phyloP scores from a whole-genome alignment of 2,329 filamentous ascomycete species.

The Venturia carpophila region DNA sequence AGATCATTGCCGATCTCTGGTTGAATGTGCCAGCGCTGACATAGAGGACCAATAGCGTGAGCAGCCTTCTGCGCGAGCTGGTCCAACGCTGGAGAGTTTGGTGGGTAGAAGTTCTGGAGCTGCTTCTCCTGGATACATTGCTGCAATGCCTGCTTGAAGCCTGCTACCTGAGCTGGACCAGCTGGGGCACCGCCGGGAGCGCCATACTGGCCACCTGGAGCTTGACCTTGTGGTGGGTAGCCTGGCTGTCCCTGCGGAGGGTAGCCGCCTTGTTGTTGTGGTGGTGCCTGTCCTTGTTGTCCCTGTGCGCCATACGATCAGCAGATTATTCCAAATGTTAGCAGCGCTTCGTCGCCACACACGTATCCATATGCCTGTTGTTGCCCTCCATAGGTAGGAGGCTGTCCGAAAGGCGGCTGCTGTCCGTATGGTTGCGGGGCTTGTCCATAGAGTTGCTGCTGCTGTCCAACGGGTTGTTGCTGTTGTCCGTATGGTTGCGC shows the following conservation, averaged over 20 bases:
- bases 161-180: conserved; percentile 39
- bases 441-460: conserved; percentile 22
- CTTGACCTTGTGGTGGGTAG: conserved; percentile 29
- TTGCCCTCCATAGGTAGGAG: conserved; percentile 18
- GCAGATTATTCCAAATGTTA: not conserved
- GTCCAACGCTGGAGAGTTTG: conserved; percentile 43
- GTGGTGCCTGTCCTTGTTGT: conserved; percentile 27
- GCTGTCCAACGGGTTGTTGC: not conserved
- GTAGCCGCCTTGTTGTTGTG: conserved; percentile 30
- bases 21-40: conserved; percentile 49
- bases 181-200: conserved; percentile 24
- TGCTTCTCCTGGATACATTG: conserved; percentile 52
- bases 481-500: conserved; percentile 25
- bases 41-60: conserved; percentile 47
- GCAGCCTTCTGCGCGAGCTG: conserved; percentile 44
- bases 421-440: conserved; percentile 26
- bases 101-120: conserved; percentile 52
- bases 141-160: conserved; percentile 49
- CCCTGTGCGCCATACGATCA: conserved; percentile 20
- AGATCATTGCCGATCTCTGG: conserved; percentile 56
- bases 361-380: conserved; percentile 13
- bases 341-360: conserved; percentile 20
- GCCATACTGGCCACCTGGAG: conserved; percentile 21
- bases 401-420: conserved; percentile 23
- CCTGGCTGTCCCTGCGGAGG: conserved; percentile 30